phyloP scores from a whole-genome alignment of 345 rosid genomes.

The Linum lewisii region DNA sequence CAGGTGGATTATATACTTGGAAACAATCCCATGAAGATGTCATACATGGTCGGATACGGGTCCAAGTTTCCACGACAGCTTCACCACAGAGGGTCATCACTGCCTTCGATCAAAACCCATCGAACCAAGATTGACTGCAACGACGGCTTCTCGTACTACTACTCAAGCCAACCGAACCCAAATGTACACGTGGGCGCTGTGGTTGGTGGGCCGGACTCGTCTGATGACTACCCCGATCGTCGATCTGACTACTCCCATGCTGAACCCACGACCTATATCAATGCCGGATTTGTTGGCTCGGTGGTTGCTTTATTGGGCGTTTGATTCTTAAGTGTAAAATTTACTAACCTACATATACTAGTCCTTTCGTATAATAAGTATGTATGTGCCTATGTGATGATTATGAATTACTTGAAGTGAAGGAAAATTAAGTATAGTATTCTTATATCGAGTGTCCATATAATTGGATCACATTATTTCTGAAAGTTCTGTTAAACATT shows the following conservation, averaged over 20 bases:
- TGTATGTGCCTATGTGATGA: too few species aligned
- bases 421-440: too few species aligned
- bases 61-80: neutral
- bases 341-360: too few species aligned
- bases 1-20: conserved; percentile 4
- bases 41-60: neutral
- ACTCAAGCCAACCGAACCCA: conserved; percentile 35
- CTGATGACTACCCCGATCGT: conserved; percentile 38
- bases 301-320: conserved; percentile 37
- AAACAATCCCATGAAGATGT: neutral
- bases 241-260: conserved; percentile 55
- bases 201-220: conserved; percentile 73
- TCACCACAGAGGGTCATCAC: neutral
- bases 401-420: too few species aligned
- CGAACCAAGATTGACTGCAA: conserved; percentile 29
- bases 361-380: too few species aligned
- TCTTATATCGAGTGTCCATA: too few species aligned
- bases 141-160: conserved; percentile 39
- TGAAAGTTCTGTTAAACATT: too few species aligned
- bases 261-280: conserved; percentile 59
- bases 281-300: conserved; percentile 55
- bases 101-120: conserved; percentile 18
- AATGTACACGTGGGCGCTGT: conserved; percentile 65
- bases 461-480: too few species aligned
- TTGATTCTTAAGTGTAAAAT: too few species aligned